Evolutionary conservation across 1,284 basidiomycete genomes (phyloP).

Genomic region (Pterulicium gracile): DNA sequence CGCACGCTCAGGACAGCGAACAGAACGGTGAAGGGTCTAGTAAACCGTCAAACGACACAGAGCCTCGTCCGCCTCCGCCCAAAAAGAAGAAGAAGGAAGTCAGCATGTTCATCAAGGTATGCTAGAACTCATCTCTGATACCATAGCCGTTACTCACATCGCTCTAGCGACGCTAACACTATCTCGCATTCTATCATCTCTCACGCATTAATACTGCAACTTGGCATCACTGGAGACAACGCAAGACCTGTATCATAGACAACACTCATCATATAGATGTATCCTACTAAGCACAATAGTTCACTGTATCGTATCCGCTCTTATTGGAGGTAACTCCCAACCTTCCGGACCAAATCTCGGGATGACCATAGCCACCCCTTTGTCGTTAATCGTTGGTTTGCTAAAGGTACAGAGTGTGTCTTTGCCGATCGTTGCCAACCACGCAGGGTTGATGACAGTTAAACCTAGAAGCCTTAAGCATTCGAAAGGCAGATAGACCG

Average conservation of each 20-base stretch:
- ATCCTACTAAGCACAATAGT: not conserved
- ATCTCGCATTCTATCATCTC: no score
- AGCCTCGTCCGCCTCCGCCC: slow-evolving; percentile 10
- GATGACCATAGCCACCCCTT: slow-evolving; percentile 56
- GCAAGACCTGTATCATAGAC: no score
- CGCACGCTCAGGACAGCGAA: no score
- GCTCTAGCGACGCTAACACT: not conserved
- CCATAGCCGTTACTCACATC: no score
- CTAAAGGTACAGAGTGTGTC: slow-evolving; percentile 80
- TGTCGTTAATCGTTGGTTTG: slow-evolving; percentile 68
- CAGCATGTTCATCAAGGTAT: slow-evolving; percentile 41
- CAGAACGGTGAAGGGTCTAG: no score
- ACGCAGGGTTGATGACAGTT: slow-evolving; percentile 82
- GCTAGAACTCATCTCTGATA: slow-evolving; percentile 14
- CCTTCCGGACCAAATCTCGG: slow-evolving; percentile 77
- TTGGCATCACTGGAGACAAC: no score
- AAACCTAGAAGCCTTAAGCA: slow-evolving; percentile 37
- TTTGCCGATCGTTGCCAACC: slow-evolving; percentile 78
- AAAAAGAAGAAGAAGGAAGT: slow-evolving; percentile 32
- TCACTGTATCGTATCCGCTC: not conserved
- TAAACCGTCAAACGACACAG: not conserved
- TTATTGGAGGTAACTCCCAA: slow-evolving; percentile 76
- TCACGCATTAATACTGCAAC: no score
- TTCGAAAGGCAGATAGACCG: slow-evolving; percentile 10
- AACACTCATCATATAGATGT: not conserved